Conservation (phyloP, 345 rosid genomes). For the Cardamine chenopodiifolia region DNA sequence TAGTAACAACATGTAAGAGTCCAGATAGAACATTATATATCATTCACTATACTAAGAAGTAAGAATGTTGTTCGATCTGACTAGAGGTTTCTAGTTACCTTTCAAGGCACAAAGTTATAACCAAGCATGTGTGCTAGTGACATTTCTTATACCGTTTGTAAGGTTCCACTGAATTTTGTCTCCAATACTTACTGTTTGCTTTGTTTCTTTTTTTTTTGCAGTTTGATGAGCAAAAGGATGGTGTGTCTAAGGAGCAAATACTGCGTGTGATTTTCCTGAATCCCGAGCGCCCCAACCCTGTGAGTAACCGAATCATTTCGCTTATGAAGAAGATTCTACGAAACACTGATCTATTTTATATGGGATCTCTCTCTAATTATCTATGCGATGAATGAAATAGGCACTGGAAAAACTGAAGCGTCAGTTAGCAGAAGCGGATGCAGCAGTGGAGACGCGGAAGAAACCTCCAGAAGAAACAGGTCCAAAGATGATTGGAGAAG, state of each 20-base stretch:
- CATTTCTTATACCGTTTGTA: not conserved
- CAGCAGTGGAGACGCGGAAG: slow-evolving; percentile 78
- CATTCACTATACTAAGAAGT: not conserved
- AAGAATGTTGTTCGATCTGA: not conserved
- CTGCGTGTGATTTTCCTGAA: slow-evolving; percentile 82
- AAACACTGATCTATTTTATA: not conserved
- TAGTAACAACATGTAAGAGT: not conserved
- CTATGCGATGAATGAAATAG: slow-evolving; percentile 37
- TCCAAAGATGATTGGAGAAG: slow-evolving; percentile 89
- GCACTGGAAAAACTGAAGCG: slow-evolving; percentile 85
- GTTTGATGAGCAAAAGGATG: slow-evolving; percentile 98
- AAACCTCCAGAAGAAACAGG: slow-evolving; percentile 84
- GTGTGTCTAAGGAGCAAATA: slow-evolving; percentile 75
- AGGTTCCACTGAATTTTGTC: not conserved
- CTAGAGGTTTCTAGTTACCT: not conserved
- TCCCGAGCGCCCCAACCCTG: slow-evolving; percentile 76
- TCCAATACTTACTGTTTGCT: not conserved
- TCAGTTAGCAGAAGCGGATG: slow-evolving; percentile 87
- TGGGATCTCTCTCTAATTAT: slow-evolving; percentile 28
- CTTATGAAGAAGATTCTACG: not conserved
- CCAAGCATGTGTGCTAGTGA: not conserved
- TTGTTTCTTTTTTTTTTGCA: slow-evolving; percentile 35
- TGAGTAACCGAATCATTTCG: slow-evolving; percentile 42
- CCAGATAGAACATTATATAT: not conserved
- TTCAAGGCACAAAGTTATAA: not conserved